Percentiles rank a stretch among this genome's conserved stretches.
Evolutionary conservation across 1,284 basidiomycete species (phyloP).

Genomic region (Phellinidium pouzarii): DNA sequence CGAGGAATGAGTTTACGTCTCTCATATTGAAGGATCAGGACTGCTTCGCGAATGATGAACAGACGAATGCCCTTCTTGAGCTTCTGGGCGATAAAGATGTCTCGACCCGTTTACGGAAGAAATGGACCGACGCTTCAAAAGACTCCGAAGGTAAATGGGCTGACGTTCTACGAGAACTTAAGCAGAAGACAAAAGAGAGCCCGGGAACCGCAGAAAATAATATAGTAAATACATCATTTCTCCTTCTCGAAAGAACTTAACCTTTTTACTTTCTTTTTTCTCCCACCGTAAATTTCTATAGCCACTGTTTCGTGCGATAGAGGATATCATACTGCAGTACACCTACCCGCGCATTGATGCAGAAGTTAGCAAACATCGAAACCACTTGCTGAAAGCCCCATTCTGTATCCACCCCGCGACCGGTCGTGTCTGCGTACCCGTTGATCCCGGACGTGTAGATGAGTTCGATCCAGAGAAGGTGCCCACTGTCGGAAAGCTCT

Average conservation of each 20-base stretch:
- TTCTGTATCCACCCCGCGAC: slow-evolving; percentile 98
- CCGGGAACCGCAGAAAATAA: slow-evolving; percentile 4
- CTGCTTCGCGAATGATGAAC: slow-evolving; percentile 67
- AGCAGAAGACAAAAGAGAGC: slow-evolving; percentile 24
- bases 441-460: slow-evolving; percentile 75
- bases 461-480: slow-evolving; percentile 82
- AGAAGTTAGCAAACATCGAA: slow-evolving; percentile 95
- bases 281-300: not conserved
- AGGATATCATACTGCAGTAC: slow-evolving; percentile 91
- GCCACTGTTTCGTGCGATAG: slow-evolving; percentile 39
- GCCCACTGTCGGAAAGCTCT: slow-evolving; percentile 80
- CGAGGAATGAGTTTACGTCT: slow-evolving; percentile 55
- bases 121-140: slow-evolving; percentile 56
- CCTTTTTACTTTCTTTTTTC: not conserved
- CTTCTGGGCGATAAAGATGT: slow-evolving; percentile 64
- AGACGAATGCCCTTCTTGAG: slow-evolving; percentile 71
- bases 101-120: slow-evolving; percentile 40
- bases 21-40: slow-evolving; percentile 85
- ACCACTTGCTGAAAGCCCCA: slow-evolving; percentile 96
- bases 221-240: not conserved
- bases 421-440: slow-evolving; percentile 90
- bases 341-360: slow-evolving; percentile 96
- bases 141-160: slow-evolving; percentile 69
- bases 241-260: not conserved
- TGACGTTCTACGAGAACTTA: slow-evolving; percentile 42